Base-by-base conservation (phyloP, 2,329 filamentous ascomycete genomes). In the Ambrosiella beaveri region DNA sequence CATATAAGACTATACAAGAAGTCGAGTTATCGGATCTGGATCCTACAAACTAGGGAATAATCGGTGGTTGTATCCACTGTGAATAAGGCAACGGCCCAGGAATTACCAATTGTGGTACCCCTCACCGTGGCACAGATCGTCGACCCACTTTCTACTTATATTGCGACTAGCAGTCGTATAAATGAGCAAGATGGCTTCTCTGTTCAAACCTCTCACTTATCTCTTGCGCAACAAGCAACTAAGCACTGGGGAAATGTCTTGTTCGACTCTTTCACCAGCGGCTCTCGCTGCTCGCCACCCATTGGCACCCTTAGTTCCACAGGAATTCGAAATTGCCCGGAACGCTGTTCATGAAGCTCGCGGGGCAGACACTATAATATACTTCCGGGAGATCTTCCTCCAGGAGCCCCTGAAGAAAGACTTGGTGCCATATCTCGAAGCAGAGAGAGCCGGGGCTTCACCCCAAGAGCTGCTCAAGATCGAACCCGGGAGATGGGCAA, bases 341-440 rank as follows among this genome's bases (percentile, higher is more conserved):
- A 73, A 78, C 56, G 61, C 66, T 62, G 66, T 77, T 39, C 19
- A 57, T n/a, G 40, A 54, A 40, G 57, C 57, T 12, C 55, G 57
- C 1, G 44, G 37, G 15, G 37, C 56, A 19, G 50, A 41, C 13
- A 40, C 38, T 35, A 63, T 77, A 41, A 61, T 72, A 27, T 69
- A 65, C 61, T 73, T 71, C 72, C 84, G 86, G 64, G 74, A 76
- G 55, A 78, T 87, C 41, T 82, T 77, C 53, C 71, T 84, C 6
- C 71, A 82, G 47, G 81, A 86, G 62, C 81, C 82, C 1, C 70
- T 73, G 36, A 85, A 84, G 68, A 70, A 70, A 41, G 73, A 79
- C 41, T 72, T 83, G 7, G 65, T 81, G 6, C 74, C 74, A 1
- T 85, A 52, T 38, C 44, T 82, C 64, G 71, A 85, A 19, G 79